A percentile compares a stretch with the other conserved stretches of the same genome.
phyloP scores from a whole-genome alignment of 176 grass and related monocot species.

The Avena eriantha region DNA sequence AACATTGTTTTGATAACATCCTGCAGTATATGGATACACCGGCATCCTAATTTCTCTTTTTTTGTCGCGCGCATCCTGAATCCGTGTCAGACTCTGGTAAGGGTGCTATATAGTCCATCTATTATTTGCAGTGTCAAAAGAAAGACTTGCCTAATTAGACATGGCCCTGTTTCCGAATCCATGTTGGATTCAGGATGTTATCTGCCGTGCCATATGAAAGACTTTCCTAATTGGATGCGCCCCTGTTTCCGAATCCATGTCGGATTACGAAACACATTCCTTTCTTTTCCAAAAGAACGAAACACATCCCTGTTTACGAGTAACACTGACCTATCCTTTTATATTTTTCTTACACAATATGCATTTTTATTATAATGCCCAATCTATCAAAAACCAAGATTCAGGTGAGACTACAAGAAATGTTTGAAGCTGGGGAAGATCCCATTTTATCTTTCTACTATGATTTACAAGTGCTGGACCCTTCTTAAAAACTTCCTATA shows the following conservation, averaged over 20 bases:
- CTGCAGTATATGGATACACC: not conserved
- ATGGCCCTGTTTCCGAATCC: not conserved
- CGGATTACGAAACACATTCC: not conserved
- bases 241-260: not conserved
- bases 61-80: not conserved
- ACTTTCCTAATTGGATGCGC: not conserved
- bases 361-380: not conserved
- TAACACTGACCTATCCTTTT: not conserved
- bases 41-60: not conserved
- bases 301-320: not conserved
- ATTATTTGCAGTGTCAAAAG: not conserved
- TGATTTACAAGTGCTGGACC: not conserved
- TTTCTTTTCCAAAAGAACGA: too few relatives aligned
- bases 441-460: too few relatives aligned
- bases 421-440: not conserved
- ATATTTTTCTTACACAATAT: not conserved
- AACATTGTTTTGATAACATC: not conserved
- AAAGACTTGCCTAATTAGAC: not conserved
- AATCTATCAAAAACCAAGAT: not conserved
- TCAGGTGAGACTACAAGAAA: not conserved
- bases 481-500: not conserved
- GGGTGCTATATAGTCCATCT: not conserved
- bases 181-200: not conserved
- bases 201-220: not conserved
- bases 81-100: not conserved